These are phyloP conservation scores for Rhizophagus prolifer DNA, from an alignment of 192 early-diverging fungal genomes.

Conservation along the genomic window DNA sequence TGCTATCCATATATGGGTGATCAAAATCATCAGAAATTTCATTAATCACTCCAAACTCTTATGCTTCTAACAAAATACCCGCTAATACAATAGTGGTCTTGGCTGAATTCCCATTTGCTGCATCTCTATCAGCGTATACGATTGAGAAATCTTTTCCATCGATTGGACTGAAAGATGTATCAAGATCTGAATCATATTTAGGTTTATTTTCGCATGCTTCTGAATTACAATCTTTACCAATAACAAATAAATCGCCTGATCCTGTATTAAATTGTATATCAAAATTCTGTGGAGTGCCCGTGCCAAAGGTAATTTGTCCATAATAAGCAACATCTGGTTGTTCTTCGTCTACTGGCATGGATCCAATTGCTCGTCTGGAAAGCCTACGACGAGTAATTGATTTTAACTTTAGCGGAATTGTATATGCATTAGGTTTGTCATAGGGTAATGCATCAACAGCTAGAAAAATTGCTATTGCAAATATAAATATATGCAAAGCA, in stretches of 20 bases:
- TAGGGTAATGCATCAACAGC: neutral
- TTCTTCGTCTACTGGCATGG: neutral
- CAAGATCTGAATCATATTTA: neutral
- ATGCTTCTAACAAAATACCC: neutral
- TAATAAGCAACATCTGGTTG: neutral
- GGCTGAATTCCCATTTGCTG: neutral
- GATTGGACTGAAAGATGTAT: neutral
- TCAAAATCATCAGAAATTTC: neutral
- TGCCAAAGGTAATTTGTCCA: neutral
- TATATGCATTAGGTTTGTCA: neutral
- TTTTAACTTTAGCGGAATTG: neutral
- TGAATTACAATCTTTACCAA: neutral
- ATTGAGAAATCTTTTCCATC: neutral
- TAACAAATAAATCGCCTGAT: neutral
- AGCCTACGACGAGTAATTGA: neutral
- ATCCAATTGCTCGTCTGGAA: neutral
- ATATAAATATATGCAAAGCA: neutral
- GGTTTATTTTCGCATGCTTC: neutral
- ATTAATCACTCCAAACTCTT: neutral
- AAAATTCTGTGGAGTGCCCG: neutral
- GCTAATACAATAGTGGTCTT: neutral
- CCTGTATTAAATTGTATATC: neutral
- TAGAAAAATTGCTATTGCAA: neutral
- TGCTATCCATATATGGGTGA: neutral
- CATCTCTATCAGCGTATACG: neutral